Percentiles rank a stretch among this genome's conserved stretches.
Evolutionary conservation across 331 rosid genomes (phyloP).

Genomic region (Quercus tomentella): DNA sequence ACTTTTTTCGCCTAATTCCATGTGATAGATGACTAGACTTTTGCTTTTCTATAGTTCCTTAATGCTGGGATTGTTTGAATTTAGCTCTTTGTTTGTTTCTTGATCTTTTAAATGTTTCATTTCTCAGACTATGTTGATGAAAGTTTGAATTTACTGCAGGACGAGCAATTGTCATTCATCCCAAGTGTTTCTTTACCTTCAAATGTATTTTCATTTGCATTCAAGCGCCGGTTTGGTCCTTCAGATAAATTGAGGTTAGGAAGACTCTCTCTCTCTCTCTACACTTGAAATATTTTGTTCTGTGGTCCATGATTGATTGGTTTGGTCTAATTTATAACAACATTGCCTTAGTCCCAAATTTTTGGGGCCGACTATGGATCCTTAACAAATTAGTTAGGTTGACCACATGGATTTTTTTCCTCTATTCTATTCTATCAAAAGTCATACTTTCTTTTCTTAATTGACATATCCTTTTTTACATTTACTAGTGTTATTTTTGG

Average conservation of each 20-base stretch:
- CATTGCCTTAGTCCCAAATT: too few relatives aligned
- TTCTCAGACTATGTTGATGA: neutral
- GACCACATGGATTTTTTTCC: too few relatives aligned
- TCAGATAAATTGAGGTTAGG: conserved; percentile 80
- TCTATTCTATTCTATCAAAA: too few relatives aligned
- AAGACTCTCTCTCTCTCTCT: conserved; percentile 4
- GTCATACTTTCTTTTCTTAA: too few relatives aligned
- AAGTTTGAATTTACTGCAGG: conserved; percentile 53
- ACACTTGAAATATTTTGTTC: neutral
- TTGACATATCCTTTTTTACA: too few relatives aligned
- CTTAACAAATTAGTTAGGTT: too few relatives aligned
- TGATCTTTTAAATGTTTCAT: neutral
- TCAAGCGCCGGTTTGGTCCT: conserved; percentile 79
- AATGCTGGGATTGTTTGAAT: neutral
- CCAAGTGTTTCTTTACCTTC: conserved; percentile 77
- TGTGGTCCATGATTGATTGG: neutral
- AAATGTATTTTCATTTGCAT: conserved; percentile 76
- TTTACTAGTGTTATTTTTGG: too few relatives aligned
- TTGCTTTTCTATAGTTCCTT: neutral
- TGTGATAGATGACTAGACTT: neutral
- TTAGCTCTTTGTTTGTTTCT: neutral
- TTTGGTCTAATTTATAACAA: neutral
- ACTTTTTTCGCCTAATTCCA: neutral
- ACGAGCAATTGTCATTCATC: conserved; percentile 76
- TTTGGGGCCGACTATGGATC: too few relatives aligned